These are phyloP conservation scores for Naganishia sp. DNA, from an alignment of 1,284 basidiomycete genomes.

Conservation along the genomic window DNA sequence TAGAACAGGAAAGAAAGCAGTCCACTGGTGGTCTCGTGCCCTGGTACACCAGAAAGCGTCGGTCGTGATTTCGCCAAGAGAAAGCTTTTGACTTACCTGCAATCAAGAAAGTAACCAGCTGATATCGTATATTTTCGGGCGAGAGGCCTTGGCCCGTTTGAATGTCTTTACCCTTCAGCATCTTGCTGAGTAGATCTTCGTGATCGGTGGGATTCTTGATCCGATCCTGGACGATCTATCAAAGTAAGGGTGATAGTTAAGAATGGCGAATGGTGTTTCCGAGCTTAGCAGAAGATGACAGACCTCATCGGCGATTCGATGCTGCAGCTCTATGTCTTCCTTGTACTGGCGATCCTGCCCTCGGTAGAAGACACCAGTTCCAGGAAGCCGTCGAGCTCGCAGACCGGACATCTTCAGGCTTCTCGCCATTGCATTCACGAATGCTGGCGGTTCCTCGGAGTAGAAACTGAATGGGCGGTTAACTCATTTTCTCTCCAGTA, in stretches of 20 bases:
- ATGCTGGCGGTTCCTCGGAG: conserved; percentile 54
- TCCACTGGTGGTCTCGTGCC: conserved; percentile 60
- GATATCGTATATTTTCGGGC: conserved; percentile 57
- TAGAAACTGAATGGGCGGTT: conserved; percentile 26
- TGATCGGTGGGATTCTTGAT: conserved; percentile 54
- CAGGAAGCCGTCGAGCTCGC: conserved; percentile 54
- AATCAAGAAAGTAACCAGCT: conserved; percentile 62
- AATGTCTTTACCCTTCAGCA: conserved; percentile 58
- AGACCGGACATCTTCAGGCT: conserved; percentile 55
- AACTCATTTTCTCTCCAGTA: neutral
- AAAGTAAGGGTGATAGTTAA: no score
- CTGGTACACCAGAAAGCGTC: neutral
- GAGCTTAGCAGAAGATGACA: conserved; percentile 16
- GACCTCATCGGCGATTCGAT: conserved; percentile 54
- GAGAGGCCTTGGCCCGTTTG: conserved; percentile 58
- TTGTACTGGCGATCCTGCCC: conserved; percentile 53
- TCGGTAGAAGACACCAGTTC: conserved; percentile 50
- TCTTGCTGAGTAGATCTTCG: conserved; percentile 58
- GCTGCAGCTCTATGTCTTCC: conserved; percentile 55
- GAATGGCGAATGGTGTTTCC: no score
- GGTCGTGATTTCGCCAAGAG: neutral
- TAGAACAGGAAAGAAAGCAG: conserved; percentile 49
- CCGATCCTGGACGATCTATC: conserved; percentile 54
- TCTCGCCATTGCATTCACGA: conserved; percentile 57
- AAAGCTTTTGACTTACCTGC: conserved; percentile 45